These are phyloP conservation scores for Syzygium syzygioides DNA, from an alignment of 441 rosid species.

Conservation along the genomic window DNA sequence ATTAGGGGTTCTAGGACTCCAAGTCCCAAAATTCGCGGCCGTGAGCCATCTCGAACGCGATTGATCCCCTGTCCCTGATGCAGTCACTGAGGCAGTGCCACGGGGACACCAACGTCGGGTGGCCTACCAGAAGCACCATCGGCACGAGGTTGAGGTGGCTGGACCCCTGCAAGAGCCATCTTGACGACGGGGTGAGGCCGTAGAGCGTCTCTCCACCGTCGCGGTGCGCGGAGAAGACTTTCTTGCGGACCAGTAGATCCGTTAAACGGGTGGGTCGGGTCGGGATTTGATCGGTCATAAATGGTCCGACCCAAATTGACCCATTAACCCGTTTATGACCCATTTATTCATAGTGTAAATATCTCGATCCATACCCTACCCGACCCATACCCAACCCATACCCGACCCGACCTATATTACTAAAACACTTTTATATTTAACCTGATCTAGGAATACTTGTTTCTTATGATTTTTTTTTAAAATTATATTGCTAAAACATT, in stretches of 20 bases:
- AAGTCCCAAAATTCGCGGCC: not conserved
- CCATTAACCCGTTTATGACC: too few species aligned
- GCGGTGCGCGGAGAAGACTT: constrained; percentile 1
- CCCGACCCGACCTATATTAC: too few species aligned
- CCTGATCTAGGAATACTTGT: too few species aligned
- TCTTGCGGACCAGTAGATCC: constrained; percentile 2
- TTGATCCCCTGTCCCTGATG: constrained; percentile 8
- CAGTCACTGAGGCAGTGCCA: constrained; percentile 27
- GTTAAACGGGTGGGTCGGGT: too few species aligned
- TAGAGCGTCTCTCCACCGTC: constrained; percentile 21
- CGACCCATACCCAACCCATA: too few species aligned
- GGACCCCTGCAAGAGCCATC: constrained; percentile 24
- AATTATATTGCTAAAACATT: too few species aligned
- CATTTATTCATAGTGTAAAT: too few species aligned
- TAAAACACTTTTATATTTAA: too few species aligned
- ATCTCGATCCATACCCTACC: too few species aligned
- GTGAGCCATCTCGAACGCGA: constrained; percentile 1
- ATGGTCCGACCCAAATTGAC: too few species aligned
- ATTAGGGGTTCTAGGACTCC: not conserved
- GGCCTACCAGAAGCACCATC: constrained; percentile 12
- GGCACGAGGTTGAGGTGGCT: constrained; percentile 20
- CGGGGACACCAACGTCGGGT: constrained; percentile 7
- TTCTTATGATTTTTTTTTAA: too few species aligned
- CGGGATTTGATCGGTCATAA: too few species aligned
- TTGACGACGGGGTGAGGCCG: constrained; percentile 17